These are phyloP conservation scores for Fusarium heterosporum DNA, from an alignment of 2,329 filamentous ascomycete genomes.

Conservation along the genomic window DNA sequence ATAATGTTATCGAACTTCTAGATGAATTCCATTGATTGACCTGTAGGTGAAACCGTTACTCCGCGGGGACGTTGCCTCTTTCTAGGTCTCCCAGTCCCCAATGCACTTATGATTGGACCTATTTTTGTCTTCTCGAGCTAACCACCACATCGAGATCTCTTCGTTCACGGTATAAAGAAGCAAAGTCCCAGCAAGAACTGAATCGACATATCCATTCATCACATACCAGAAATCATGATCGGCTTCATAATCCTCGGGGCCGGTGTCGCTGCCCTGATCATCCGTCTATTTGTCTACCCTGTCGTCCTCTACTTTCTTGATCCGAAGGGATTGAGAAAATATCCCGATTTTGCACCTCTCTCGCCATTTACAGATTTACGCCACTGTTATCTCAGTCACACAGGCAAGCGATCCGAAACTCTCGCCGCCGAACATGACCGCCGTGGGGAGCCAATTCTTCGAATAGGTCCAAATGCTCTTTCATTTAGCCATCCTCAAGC, in stretches of 20 bases:
- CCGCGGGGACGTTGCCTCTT: no score
- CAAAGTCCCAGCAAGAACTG: no score
- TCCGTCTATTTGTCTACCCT: conserved; percentile 35
- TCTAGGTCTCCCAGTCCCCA: no score
- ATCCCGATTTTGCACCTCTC: conserved; percentile 34
- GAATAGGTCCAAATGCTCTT: conserved; percentile 45
- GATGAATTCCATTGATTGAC: no score
- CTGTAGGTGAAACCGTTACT: no score
- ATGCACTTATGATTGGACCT: no score
- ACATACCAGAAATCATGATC: neutral
- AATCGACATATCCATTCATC: no score
- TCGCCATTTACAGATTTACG: conserved; percentile 40
- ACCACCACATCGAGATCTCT: no score
- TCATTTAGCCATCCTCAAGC: conserved; percentile 41
- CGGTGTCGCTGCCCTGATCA: conserved; percentile 3
- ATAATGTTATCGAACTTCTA: no score
- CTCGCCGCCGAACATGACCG: conserved; percentile 60
- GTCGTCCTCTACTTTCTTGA: conserved; percentile 41
- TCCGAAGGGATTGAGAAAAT: conserved; percentile 52
- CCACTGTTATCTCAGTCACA: conserved; percentile 37
- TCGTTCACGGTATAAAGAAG: no score
- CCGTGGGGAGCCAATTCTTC: conserved; percentile 46
- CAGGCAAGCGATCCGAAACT: conserved; percentile 58
- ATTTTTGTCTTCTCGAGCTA: no score
- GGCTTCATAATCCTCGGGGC: conserved; percentile 14